Evolutionary conservation across 495 filamentous ascomycete species (phyloP).

Genomic region (Neurospora sp.): DNA sequence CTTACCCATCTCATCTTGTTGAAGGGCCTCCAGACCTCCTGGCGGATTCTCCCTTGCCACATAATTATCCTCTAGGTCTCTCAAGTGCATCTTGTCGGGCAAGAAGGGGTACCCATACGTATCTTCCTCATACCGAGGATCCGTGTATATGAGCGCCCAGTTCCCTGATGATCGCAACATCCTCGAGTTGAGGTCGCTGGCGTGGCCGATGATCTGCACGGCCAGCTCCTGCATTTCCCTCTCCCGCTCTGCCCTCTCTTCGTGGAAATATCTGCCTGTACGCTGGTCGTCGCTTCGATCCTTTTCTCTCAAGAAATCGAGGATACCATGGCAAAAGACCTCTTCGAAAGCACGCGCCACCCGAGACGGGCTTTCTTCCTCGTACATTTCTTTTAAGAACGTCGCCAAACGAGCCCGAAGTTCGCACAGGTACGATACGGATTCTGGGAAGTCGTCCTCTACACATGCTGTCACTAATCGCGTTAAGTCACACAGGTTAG

Average conservation of each 20-base stretch:
- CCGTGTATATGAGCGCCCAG: not conserved
- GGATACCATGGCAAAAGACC: not conserved
- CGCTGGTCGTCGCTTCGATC: not conserved
- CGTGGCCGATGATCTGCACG: not conserved
- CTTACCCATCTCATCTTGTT: not conserved
- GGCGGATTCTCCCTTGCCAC: not conserved
- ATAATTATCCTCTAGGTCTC: not conserved
- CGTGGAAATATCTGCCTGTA: not conserved
- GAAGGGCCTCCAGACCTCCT: not conserved
- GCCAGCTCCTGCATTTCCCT: not conserved
- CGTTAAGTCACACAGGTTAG: not conserved
- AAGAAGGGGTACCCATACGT: not conserved
- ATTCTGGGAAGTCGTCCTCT: not conserved
- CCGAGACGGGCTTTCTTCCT: not conserved
- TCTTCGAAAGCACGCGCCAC: not conserved
- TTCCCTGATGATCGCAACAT: not conserved
- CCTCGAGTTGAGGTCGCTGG: not conserved
- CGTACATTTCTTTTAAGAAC: not conserved
- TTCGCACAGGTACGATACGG: not conserved
- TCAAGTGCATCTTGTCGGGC: not conserved
- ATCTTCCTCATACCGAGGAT: not conserved
- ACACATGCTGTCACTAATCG: not conserved
- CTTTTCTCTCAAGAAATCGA: not conserved
- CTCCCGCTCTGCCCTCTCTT: not conserved
- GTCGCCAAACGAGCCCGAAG: not conserved